A percentile compares a stretch with the other conserved stretches of the same genome.
phyloP scores from a whole-genome alignment of 331 rosid species.

The Spiraea crenata region DNA sequence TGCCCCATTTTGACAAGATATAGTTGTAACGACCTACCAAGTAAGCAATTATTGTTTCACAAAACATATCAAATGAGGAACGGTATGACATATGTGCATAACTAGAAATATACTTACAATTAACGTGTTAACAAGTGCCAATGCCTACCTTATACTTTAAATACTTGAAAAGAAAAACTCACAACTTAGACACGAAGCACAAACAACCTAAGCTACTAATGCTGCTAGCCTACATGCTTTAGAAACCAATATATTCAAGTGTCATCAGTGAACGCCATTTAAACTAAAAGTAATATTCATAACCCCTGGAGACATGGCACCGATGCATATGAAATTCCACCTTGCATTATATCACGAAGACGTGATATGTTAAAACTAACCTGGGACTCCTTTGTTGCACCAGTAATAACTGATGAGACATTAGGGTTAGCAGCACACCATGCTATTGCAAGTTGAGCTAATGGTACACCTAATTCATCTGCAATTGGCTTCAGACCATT shows the following conservation, averaged over 20 bases:
- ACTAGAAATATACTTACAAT: not conserved
- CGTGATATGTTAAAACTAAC: constrained; percentile 40
- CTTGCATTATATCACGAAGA: constrained; percentile 1
- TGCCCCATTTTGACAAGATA: not conserved
- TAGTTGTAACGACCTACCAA: not conserved
- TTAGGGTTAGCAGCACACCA: constrained; percentile 99
- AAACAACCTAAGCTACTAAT: not conserved
- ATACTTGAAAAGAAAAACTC: not conserved
- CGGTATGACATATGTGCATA: not conserved
- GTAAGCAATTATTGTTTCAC: not conserved
- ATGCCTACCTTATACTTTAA: not conserved
- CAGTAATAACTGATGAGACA: constrained; percentile 90
- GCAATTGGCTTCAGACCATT: constrained; percentile 93
- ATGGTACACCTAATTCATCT: constrained; percentile 83
- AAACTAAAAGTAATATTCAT: not conserved
- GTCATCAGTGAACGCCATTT: not conserved
- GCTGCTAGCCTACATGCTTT: not conserved
- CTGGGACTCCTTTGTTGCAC: constrained; percentile 99
- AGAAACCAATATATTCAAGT: not conserved
- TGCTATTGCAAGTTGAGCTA: constrained; percentile 87
- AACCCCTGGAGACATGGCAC: not conserved
- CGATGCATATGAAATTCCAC: not conserved
- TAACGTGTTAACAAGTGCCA: not conserved
- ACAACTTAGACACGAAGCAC: not conserved
- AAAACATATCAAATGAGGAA: not conserved